These are phyloP conservation scores for Lodderomyces elongisporus DNA, from an alignment of 1,139 yeast species.

Conservation along the genomic window DNA sequence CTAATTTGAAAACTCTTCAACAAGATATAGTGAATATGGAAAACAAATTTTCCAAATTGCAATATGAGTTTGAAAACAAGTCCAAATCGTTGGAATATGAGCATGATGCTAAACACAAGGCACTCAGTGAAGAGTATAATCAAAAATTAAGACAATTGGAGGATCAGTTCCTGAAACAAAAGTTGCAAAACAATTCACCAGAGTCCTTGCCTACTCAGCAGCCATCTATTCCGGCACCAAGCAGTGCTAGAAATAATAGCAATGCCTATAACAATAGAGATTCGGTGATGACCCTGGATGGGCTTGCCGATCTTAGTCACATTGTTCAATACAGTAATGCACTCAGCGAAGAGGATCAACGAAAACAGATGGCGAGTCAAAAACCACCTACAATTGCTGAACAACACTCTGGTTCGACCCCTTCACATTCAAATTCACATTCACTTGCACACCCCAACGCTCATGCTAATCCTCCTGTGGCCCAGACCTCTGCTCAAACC, in stretches of 20 bases:
- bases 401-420: constrained; percentile 1
- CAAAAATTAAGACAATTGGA: constrained; percentile 9
- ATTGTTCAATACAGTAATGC: constrained; percentile 40
- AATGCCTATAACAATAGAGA: constrained; percentile 11
- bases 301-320: constrained; percentile 42
- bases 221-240: constrained; percentile 11
- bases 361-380: background rate
- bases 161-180: constrained; percentile 4
- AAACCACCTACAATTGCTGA: constrained; percentile 2
- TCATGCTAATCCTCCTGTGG: too few species aligned
- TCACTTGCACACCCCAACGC: too few species aligned
- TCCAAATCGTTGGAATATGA: constrained; percentile 8
- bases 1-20: constrained; percentile 7
- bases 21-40: constrained; percentile 9
- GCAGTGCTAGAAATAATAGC: constrained; percentile 1
- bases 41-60: constrained; percentile 9
- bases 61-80: constrained; percentile 10
- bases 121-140: constrained; percentile 10
- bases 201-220: constrained; percentile 11
- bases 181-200: constrained; percentile 6
- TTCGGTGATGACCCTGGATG: constrained; percentile 17
- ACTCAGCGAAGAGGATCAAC: constrained; percentile 7
- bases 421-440: background rate
- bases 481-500: background rate
- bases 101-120: constrained; percentile 10